These are phyloP conservation scores for Neofusicoccum laricinum DNA, from an alignment of 2,329 filamentous ascomycete species.

Conservation along the genomic window DNA sequence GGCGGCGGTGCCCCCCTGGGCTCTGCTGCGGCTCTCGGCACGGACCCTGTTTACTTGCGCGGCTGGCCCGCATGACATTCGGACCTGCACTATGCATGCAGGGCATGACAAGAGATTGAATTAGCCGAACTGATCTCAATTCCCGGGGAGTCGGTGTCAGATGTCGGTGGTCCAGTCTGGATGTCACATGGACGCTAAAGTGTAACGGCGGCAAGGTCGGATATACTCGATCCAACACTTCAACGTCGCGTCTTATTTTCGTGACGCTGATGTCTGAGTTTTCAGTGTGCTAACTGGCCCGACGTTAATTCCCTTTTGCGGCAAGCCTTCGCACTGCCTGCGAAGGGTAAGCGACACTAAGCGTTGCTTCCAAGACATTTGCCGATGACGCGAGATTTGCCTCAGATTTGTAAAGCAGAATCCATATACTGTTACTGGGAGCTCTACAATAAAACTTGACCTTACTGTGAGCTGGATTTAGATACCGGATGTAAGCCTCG, in stretches of 20 bases:
- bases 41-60: not conserved
- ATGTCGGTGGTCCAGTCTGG: not conserved
- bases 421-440: not conserved
- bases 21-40: not conserved
- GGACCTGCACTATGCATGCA: not conserved
- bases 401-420: not conserved
- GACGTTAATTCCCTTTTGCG: too few relatives aligned
- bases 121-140: not conserved
- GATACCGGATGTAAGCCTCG: not conserved
- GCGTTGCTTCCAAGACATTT: not conserved
- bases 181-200: too few relatives aligned
- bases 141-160: not conserved
- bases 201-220: too few relatives aligned
- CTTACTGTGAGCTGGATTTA: not conserved
- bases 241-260: too few relatives aligned
- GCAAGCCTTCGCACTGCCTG: too few relatives aligned
- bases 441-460: not conserved
- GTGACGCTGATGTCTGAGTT: too few relatives aligned
- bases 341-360: not conserved
- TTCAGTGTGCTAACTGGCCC: too few relatives aligned
- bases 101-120: not conserved
- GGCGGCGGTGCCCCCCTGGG: too few relatives aligned
- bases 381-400: not conserved
- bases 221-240: too few relatives aligned
- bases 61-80: not conserved